Conservation (phyloP, 176 grass and related monocot species). For the Cocos nucifera region DNA sequence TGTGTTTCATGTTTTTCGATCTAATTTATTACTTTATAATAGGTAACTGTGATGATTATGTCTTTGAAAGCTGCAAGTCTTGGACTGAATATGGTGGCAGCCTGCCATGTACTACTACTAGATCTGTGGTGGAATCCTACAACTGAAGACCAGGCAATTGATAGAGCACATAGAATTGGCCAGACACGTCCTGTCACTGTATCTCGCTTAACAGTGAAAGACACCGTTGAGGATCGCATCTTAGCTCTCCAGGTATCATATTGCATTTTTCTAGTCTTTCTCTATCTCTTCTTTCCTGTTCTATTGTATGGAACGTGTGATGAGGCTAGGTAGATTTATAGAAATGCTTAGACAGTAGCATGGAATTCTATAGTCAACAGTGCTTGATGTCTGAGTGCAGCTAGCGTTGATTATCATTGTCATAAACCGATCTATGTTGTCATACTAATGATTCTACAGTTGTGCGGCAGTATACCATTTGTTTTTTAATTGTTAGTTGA, state of each 20-base stretch:
- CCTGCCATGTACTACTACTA: slow-evolving; percentile 89
- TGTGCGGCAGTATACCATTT: too few species aligned
- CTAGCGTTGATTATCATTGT: too few species aligned
- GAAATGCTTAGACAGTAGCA: too few species aligned
- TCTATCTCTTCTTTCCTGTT: too few species aligned
- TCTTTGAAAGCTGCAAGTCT: slow-evolving; percentile 97
- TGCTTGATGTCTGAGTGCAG: too few species aligned
- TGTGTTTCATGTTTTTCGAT: slow-evolving; percentile 10
- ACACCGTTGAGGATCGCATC: slow-evolving; percentile 94
- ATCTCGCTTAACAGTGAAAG: slow-evolving; percentile 82
- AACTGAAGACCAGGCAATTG: slow-evolving; percentile 98
- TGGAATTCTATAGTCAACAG: too few species aligned
- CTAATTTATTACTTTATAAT: slow-evolving; percentile 5
- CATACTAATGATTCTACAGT: too few species aligned
- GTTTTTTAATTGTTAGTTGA: too few species aligned
- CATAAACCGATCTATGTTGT: too few species aligned
- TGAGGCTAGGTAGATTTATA: too few species aligned
- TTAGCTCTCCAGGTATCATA: slow-evolving; percentile 77
- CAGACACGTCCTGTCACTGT: slow-evolving; percentile 84
- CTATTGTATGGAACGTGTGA: too few species aligned
- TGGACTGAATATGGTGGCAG: slow-evolving; percentile 94
- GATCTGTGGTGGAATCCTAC: slow-evolving; percentile 99
- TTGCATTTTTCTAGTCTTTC: too few species aligned
- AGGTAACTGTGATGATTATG: slow-evolving; percentile 99
- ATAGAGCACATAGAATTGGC: slow-evolving; percentile 95